Evolutionary conservation across 805 yeast species (phyloP), one percentile per base, ranked within the genome.

Genomic region (Myxozyma vanderwaltii): DNA sequence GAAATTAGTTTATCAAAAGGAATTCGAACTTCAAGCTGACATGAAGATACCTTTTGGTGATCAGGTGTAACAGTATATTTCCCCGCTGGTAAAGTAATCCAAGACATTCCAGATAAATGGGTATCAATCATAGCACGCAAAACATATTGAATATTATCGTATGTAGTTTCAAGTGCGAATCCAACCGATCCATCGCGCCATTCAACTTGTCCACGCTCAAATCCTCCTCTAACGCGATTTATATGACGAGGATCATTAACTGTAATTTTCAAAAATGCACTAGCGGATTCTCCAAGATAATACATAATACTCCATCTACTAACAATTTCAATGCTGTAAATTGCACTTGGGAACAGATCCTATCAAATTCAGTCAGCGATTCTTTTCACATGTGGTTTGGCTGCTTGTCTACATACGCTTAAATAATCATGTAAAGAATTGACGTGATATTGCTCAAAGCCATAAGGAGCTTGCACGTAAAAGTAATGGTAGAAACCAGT

Each of bases 221-320:
- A 91, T 0, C 83, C 89, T 0, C 86, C 73, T 68, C 99, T 81
- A 27, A 94, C 68, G 65, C 82, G 83, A 54, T 88, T 81, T 24
- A 91, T 82, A 60, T 80, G 79, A 64, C 79, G 81, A 27, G 92
- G 86, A 67, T 87, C 86, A 8, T 80, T 80, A 15, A 85, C 86
- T 41, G 79, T 79, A 17, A 94, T 77, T 71, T 88, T 89, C 72
- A 94, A 80, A 68, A 91, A 94, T 2, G 96, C 91, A 2, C 86
- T 77, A 68, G 86, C 85, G 10, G 80, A 77, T 67, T 86, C 89
- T 61, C 95, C 94, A 57, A 85, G 85, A 71, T 81, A 94, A 8
- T 97, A 97, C 97, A 97, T 92, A 58, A 94, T 85, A 10, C 95
- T 86, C 71, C 92, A 96, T 67, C 89, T 90, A 69, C 80, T 72